Conservation (phyloP, 257 asterid species). For the Primulina huaijiensis region DNA sequence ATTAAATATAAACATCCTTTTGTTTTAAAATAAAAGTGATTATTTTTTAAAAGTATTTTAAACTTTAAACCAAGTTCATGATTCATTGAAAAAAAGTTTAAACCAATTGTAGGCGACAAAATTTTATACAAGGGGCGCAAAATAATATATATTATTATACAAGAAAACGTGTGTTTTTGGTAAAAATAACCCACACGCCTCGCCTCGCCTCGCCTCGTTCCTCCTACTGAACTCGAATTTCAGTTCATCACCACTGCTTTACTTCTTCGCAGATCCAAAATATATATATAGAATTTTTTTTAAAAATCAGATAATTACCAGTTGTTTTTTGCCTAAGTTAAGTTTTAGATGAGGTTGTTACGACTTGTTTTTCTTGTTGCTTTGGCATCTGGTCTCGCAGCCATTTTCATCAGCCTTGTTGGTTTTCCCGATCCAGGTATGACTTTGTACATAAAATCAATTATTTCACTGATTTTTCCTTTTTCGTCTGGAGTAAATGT, state of each 20-base stretch:
- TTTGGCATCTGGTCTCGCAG: slow-evolving; percentile 69
- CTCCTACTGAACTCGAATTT: not conserved
- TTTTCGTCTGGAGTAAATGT: slow-evolving; percentile 6
- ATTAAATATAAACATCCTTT: too few relatives aligned
- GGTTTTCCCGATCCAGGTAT: slow-evolving; percentile 59
- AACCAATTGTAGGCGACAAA: too few relatives aligned
- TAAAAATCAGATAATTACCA: not conserved
- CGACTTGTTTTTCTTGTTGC: slow-evolving; percentile 54
- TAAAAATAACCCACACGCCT: too few relatives aligned
- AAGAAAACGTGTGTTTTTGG: too few relatives aligned
- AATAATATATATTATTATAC: too few relatives aligned
- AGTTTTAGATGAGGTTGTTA: slow-evolving; percentile 63
- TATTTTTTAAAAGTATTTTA: too few relatives aligned
- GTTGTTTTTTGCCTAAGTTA: not conserved
- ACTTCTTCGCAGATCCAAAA: not conserved
- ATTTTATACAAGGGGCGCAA: too few relatives aligned
- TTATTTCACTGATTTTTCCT: not conserved
- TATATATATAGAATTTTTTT: too few relatives aligned
- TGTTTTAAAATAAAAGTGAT: too few relatives aligned
- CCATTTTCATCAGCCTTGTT: slow-evolving; percentile 57
- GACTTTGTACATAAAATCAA: not conserved
- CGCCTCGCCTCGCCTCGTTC: not conserved
- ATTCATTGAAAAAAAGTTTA: too few relatives aligned
- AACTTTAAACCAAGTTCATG: too few relatives aligned
- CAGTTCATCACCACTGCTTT: not conserved